These are phyloP conservation scores for Galerina marginata DNA, from an alignment of 768 basidiomycete genomes.

Conservation along the genomic window DNA sequence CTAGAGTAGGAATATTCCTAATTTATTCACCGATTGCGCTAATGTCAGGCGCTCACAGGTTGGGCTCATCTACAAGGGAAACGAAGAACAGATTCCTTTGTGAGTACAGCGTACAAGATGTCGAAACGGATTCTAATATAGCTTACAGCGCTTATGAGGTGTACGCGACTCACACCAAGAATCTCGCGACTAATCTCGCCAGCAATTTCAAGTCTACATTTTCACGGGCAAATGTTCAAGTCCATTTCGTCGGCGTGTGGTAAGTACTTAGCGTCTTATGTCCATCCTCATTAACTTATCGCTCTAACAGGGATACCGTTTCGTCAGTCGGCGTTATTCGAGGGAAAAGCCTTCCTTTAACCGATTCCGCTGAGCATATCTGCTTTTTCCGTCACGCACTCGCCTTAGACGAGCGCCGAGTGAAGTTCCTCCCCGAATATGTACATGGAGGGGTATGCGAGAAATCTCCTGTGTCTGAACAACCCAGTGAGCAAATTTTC, in stretches of 20 bases:
- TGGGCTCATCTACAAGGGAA: slow-evolving; percentile 45
- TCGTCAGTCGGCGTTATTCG: slow-evolving; percentile 38
- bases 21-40: background rate
- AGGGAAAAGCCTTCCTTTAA: slow-evolving; percentile 21
- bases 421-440: slow-evolving; percentile 40
- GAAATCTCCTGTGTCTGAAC: background rate
- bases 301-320: slow-evolving; percentile 36
- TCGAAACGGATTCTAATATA: background rate
- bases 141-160: slow-evolving; percentile 21
- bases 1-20: slow-evolving; percentile 27
- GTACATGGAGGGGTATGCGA: slow-evolving; percentile 9
- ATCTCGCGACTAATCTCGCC: slow-evolving; percentile 1
- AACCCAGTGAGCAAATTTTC: too few species aligned
- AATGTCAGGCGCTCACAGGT: slow-evolving; percentile 31
- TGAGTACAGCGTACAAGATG: background rate
- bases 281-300: too few species aligned
- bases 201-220: slow-evolving; percentile 24
- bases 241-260: slow-evolving; percentile 26
- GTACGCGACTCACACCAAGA: slow-evolving; percentile 10
- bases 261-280: background rate
- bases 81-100: slow-evolving; percentile 37
- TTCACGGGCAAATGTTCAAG: slow-evolving; percentile 32
- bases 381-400: slow-evolving; percentile 41
- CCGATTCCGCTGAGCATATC: slow-evolving; percentile 25
- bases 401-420: slow-evolving; percentile 40